phyloP scores from a whole-genome alignment of 805 yeast genomes.

The Saccharomycopsis synnaedendra region DNA sequence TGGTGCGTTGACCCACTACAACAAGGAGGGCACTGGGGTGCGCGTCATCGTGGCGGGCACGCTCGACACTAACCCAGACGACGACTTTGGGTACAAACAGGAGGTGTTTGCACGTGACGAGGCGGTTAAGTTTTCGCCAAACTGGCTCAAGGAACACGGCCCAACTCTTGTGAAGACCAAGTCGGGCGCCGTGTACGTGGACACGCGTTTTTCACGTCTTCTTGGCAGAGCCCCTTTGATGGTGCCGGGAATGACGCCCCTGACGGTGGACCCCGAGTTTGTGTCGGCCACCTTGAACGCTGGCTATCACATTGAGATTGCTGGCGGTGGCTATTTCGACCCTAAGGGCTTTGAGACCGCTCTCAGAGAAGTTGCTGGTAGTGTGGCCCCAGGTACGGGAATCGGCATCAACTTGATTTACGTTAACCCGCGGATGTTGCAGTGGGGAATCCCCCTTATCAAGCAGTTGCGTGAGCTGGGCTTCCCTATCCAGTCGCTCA shows the following conservation, averaged over 20 bases:
- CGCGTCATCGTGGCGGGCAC: conserved; percentile 92
- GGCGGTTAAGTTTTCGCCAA: conserved; percentile 62
- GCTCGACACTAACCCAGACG: conserved; percentile 58
- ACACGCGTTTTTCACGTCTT: conserved; percentile 87
- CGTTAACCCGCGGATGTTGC: conserved; percentile 94
- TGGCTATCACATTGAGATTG: conserved; percentile 95
- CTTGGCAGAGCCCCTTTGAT: conserved; percentile 91
- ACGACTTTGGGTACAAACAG: conserved; percentile 91
- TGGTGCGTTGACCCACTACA: conserved; percentile 92
- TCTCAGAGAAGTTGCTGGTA: conserved; percentile 56
- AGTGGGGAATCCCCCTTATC: conserved; percentile 97
- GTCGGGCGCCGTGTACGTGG: conserved; percentile 69
- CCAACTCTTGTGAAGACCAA: conserved; percentile 68
- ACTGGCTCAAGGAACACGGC: conserved; percentile 83
- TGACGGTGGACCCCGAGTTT: conserved; percentile 89
- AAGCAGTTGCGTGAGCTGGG: conserved; percentile 76
- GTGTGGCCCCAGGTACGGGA: conserved; percentile 77
- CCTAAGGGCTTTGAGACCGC: conserved; percentile 65
- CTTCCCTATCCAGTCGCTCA: conserved; percentile 88
- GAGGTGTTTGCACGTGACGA: conserved; percentile 64
- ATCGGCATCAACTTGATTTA: conserved; percentile 87
- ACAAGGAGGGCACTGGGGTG: conserved; percentile 97
- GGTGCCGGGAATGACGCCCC: conserved; percentile 99
- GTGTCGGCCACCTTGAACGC: conserved; percentile 91
- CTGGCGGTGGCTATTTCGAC: conserved; percentile 96